Evolutionary conservation across 2,329 filamentous ascomycete species (phyloP).

Genomic region (Colletotrichum tropicale): DNA sequence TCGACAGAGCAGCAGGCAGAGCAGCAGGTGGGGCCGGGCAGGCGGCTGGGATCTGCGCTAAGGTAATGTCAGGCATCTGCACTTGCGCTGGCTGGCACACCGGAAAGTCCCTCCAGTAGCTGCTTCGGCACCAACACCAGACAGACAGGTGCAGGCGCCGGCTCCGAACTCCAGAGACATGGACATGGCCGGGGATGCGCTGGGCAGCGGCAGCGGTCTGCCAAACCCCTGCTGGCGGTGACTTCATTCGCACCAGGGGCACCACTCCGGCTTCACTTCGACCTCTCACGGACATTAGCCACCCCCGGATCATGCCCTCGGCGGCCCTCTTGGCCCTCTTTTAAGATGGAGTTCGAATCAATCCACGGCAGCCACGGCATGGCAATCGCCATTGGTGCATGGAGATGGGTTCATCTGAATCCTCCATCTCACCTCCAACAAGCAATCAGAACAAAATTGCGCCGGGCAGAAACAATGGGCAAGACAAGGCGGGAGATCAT

Average conservation of each 20-base stretch:
- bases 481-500: neutral
- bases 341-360: neutral
- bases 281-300: neutral
- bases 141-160: neutral
- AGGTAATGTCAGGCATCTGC: conserved; percentile 11
- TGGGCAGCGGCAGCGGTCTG: conserved; percentile 6
- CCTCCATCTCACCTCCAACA: neutral
- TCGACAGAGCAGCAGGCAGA: neutral
- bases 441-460: neutral
- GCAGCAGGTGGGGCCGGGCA: neutral
- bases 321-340: neutral
- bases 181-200: neutral
- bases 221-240: neutral
- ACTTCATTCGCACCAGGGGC: neutral
- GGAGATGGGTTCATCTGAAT: neutral
- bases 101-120: neutral
- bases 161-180: neutral
- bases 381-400: neutral
- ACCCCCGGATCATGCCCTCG: neutral
- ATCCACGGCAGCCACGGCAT: neutral
- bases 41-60: conserved; percentile 18
- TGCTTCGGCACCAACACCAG: neutral
- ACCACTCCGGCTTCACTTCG: neutral
- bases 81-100: neutral
- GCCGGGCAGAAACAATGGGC: neutral